Percentiles rank a stretch among this genome's conserved stretches.
Evolutionary conservation across 2,329 filamentous ascomycete genomes (phyloP).

Genomic region (Teratosphaeria zuluensis): DNA sequence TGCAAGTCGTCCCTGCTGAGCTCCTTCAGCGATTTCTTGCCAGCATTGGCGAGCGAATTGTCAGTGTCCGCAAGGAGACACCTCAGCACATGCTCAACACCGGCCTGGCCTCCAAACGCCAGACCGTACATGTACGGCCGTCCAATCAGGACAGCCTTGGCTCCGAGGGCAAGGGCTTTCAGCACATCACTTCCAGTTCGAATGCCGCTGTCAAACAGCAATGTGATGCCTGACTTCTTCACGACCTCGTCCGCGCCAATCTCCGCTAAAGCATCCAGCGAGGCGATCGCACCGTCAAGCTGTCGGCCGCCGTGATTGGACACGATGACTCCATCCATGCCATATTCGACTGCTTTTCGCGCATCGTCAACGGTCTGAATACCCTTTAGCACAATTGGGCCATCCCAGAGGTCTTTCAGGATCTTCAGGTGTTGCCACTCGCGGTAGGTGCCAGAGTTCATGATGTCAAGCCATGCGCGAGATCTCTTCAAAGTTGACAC

Average conservation of each 20-base stretch:
- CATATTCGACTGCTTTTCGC: constrained; percentile 32
- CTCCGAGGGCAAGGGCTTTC: constrained; percentile 46
- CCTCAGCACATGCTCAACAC: constrained; percentile 33
- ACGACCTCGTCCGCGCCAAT: not conserved
- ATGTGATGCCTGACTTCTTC: not conserved
- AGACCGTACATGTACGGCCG: constrained; percentile 51
- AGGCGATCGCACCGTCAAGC: constrained; percentile 34
- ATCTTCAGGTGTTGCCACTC: constrained; percentile 53
- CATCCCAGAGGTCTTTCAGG: constrained; percentile 50
- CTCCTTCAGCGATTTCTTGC: not conserved
- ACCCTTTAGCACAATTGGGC: not conserved
- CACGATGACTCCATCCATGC: constrained; percentile 42
- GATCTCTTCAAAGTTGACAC: not conserved
- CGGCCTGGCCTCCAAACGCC: constrained; percentile 44
- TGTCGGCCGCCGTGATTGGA: constrained; percentile 45
- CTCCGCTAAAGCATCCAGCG: not conserved
- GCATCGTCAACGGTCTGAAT: constrained; percentile 30
- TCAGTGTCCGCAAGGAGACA: constrained; percentile 11
- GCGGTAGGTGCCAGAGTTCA: constrained; percentile 30
- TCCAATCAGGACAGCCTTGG: constrained; percentile 48
- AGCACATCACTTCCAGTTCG: constrained; percentile 41
- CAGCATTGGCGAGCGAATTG: not conserved
- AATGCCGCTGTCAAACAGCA: constrained; percentile 42
- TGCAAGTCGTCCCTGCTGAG: not conserved
- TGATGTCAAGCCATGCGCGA: constrained; percentile 39